Percentiles rank a stretch among this genome's conserved stretches.
These are phyloP conservation scores for Tetracladium marchalianum DNA, from an alignment of 495 filamentous ascomycete species.

Conservation along the genomic window DNA sequence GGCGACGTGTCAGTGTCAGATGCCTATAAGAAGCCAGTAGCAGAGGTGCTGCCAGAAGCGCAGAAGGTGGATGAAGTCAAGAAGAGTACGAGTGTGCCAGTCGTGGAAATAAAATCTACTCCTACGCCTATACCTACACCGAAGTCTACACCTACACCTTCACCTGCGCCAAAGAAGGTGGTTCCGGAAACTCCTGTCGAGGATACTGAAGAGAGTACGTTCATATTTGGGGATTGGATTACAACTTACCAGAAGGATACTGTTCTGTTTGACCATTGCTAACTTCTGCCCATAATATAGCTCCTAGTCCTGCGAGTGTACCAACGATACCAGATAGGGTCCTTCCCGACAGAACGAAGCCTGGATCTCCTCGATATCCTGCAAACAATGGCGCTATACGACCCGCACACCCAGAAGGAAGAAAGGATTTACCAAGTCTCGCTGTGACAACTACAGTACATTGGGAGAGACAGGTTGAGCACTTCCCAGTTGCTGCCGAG, in stretches of 20 bases:
- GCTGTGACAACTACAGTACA: conserved; percentile 33
- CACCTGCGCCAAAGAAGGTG: not conserved
- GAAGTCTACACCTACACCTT: not conserved
- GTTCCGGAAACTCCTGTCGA: not conserved
- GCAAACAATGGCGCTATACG: conserved; percentile 6
- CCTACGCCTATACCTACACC: not conserved
- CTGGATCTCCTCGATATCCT: not conserved
- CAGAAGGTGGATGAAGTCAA: not conserved
- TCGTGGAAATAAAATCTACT: not conserved
- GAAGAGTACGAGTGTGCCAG: no score
- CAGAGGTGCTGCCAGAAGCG: not conserved
- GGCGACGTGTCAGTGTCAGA: not conserved
- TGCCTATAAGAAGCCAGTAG: not conserved
- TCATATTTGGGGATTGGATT: no score
- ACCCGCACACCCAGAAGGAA: conserved; percentile 13
- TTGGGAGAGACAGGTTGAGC: conserved; percentile 62
- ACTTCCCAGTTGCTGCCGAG: conserved; percentile 60
- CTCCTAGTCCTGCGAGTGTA: conserved; percentile 4
- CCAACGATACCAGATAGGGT: conserved; percentile 21
- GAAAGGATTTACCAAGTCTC: conserved; percentile 12
- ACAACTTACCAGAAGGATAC: no score
- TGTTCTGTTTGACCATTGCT: no score
- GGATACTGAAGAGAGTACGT: no score
- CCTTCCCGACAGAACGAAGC: conserved; percentile 32
- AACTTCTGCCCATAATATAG: not conserved